These are phyloP conservation scores for Fusarium heterosporum DNA, from an alignment of 2,329 filamentous ascomycete species.

Conservation along the genomic window DNA sequence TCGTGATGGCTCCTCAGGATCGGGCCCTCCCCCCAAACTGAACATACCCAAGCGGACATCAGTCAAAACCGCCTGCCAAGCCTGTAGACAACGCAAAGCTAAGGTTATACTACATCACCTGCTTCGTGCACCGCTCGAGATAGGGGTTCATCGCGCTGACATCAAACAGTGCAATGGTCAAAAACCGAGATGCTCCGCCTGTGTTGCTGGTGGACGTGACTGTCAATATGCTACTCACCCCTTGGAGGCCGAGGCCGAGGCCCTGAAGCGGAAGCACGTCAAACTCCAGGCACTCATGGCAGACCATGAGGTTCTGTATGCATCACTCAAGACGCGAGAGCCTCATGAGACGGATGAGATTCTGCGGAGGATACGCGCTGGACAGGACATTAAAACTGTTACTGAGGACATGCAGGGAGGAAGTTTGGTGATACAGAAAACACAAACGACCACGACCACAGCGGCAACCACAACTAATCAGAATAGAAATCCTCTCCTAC, in stretches of 20 bases:
- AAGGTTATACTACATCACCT: constrained; percentile 8
- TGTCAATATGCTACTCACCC: constrained; percentile 22
- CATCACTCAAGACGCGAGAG: constrained; percentile 10
- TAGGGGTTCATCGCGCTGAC: not conserved
- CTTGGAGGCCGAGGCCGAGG: constrained; percentile 18
- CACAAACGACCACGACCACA: not conserved
- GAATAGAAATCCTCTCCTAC: not conserved
- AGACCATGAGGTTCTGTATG: constrained; percentile 22
- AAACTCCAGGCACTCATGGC: constrained; percentile 7
- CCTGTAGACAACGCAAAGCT: constrained; percentile 34
- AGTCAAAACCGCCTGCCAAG: constrained; percentile 31
- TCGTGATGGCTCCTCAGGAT: not conserved
- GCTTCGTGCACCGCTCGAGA: too few species aligned
- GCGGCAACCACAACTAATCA: not conserved
- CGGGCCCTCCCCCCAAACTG: constrained; percentile 7
- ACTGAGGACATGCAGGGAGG: constrained; percentile 5
- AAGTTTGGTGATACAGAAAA: not conserved
- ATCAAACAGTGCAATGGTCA: constrained; percentile 21
- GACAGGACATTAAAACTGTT: constrained; percentile 15
- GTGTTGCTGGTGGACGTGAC: constrained; percentile 10
- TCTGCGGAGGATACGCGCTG: constrained; percentile 26
- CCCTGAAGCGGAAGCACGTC: constrained; percentile 26
- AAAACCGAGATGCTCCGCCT: constrained; percentile 29
- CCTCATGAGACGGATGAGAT: constrained; percentile 29
- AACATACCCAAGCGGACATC: constrained; percentile 24